phyloP scores from a whole-genome alignment of 345 rosid species.

The Citropsis articulata region DNA sequence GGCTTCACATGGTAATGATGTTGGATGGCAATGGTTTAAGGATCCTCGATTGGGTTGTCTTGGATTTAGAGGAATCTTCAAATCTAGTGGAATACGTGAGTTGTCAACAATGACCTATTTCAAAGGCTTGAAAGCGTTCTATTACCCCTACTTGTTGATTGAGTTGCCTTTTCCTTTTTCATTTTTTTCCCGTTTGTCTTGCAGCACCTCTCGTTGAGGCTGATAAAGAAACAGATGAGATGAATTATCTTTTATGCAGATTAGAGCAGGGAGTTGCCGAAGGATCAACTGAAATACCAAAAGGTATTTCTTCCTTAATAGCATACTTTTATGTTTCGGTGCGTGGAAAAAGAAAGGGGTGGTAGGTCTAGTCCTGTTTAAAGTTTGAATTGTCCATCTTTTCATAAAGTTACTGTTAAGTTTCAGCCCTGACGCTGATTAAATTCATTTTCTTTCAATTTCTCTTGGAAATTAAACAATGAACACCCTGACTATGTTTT shows the following conservation, averaged over 20 bases:
- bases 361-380: no score
- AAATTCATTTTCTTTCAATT: background rate
- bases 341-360: background rate
- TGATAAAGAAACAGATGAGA: constrained; percentile 74
- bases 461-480: background rate
- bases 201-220: constrained; percentile 86
- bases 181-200: background rate
- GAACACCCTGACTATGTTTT: background rate
- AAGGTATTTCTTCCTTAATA: constrained; percentile 40
- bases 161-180: background rate
- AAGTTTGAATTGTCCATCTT: background rate
- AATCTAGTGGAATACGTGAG: constrained; percentile 56
- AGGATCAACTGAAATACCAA: constrained; percentile 84
- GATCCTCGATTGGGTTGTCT: constrained; percentile 86
- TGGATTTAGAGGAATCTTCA: constrained; percentile 80
- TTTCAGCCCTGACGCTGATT: background rate
- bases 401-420: background rate
- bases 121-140: background rate
- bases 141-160: constrained; percentile 8
- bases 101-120: background rate
- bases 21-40: constrained; percentile 81
- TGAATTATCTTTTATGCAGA: constrained; percentile 67
- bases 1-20: constrained; percentile 51
- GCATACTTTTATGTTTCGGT: background rate
- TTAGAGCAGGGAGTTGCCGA: constrained; percentile 84